phyloP scores from a whole-genome alignment of 1,139 yeast genomes.

The Magnusiomyces tetraspermus region DNA sequence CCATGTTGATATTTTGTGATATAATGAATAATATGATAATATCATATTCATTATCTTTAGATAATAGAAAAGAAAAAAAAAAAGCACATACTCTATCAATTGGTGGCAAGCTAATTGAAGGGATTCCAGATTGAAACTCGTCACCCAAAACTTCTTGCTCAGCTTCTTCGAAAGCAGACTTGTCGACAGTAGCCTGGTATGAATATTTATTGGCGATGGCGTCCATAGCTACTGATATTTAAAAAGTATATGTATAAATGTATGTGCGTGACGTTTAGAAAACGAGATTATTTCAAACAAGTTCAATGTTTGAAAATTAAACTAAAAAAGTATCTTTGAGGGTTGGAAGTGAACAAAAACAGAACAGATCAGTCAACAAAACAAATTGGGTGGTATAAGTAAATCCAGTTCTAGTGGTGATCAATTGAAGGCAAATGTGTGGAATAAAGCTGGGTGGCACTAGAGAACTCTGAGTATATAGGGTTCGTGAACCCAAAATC shows the following conservation, averaged over 20 bases:
- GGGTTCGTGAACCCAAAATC: neutral
- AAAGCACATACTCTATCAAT: conserved; percentile 44
- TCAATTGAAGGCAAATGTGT: neutral
- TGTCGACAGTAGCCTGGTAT: conserved; percentile 8
- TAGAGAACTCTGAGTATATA: neutral
- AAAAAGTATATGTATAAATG: neutral
- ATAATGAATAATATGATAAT: neutral
- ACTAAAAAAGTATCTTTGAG: too few species aligned
- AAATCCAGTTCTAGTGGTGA: too few species aligned
- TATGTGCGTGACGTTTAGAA: too few species aligned
- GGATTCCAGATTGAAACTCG: conserved; percentile 33
- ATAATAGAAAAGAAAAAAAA: neutral
- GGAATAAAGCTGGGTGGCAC: conserved; percentile 1
- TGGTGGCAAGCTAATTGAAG: conserved; percentile 68
- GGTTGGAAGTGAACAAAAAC: too few species aligned
- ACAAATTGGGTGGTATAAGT: too few species aligned
- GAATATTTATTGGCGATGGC: conserved; percentile 21
- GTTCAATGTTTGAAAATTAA: too few species aligned
- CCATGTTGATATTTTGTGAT: too few species aligned
- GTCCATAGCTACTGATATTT: conserved; percentile 18
- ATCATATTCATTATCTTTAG: neutral
- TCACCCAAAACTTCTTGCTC: conserved; percentile 7
- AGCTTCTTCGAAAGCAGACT: conserved; percentile 11
- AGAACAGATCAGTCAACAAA: too few species aligned
- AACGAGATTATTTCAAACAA: too few species aligned